These are phyloP conservation scores for Pichia manshurica DNA, from an alignment of 805 yeast genomes.

Conservation along the genomic window DNA sequence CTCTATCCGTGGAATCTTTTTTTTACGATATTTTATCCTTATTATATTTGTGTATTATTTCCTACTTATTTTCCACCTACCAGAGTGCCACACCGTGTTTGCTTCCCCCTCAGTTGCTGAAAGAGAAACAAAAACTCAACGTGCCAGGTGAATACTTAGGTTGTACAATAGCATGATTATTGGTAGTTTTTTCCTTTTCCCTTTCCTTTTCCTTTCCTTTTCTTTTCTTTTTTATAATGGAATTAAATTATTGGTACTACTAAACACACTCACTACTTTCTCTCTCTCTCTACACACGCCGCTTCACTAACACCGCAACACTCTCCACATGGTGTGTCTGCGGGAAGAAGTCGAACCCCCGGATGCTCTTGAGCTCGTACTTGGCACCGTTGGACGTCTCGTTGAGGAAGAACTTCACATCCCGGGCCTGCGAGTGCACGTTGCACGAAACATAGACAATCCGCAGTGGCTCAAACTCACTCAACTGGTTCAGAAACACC, in stretches of 20 bases:
- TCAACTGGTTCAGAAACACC: conserved; percentile 75
- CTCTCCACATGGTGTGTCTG: conserved; percentile 57
- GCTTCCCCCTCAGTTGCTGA: not conserved
- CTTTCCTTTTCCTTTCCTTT: not conserved
- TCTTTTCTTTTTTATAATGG: not conserved
- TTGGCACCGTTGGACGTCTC: conserved; percentile 55
- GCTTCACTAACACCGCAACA: conserved; percentile 38
- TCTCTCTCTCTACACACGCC: not conserved
- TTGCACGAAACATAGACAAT: conserved; percentile 96
- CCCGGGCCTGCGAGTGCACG: conserved; percentile 96
- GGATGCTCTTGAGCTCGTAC: conserved; percentile 72
- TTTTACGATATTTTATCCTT: not conserved
- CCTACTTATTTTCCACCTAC: conserved; percentile 5
- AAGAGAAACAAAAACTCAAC: not conserved
- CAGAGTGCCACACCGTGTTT: too few species aligned
- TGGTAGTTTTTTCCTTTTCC: not conserved
- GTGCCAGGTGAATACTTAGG: conserved; percentile 7
- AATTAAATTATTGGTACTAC: not conserved
- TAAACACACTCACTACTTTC: too few species aligned
- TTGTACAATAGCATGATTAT: conserved; percentile 9
- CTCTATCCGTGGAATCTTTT: too few species aligned
- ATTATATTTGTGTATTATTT: conserved; percentile 9
- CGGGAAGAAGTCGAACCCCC: conserved; percentile 92
- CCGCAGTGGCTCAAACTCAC: conserved; percentile 75
- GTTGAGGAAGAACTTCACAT: conserved; percentile 73